phyloP scores from a whole-genome alignment of 192 early-diverging fungal genomes.

The Linnemannia exigua region DNA sequence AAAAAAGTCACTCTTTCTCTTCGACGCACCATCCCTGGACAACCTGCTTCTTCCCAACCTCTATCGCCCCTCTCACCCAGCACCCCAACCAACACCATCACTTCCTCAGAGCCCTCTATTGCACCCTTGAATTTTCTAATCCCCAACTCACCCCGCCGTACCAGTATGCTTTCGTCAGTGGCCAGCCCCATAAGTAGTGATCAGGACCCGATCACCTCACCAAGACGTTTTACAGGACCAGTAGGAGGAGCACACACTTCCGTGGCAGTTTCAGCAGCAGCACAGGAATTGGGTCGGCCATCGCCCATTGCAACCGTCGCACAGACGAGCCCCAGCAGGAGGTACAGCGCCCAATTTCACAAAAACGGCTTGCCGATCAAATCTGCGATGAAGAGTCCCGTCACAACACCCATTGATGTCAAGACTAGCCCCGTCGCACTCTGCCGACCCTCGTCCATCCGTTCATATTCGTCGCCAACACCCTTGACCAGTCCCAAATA shows the following conservation, averaged over 20 bases:
- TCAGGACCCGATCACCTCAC: conserved; percentile 1
- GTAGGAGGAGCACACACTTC: not conserved
- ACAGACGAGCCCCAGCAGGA: not conserved
- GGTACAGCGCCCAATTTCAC: conserved; percentile 33
- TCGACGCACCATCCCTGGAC: conserved; percentile 18
- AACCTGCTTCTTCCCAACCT: not conserved
- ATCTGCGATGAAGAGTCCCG: conserved; percentile 48
- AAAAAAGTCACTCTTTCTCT: conserved; percentile 55
- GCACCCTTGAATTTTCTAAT: conserved; percentile 30
- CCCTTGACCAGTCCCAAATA: conserved; percentile 68
- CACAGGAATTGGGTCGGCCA: not conserved
- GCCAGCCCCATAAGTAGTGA: conserved; percentile 19
- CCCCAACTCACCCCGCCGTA: conserved; percentile 24
- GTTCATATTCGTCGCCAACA: conserved; percentile 44
- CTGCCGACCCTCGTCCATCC: conserved; percentile 26
- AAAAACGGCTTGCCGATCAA: conserved; percentile 52
- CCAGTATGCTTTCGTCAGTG: conserved; percentile 26
- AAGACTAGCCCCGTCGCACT: not conserved
- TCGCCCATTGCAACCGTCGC: not conserved
- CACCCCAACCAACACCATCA: not conserved
- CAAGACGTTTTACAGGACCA: not conserved
- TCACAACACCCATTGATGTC: not conserved
- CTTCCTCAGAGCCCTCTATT: conserved; percentile 16
- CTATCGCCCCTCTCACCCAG: conserved; percentile 1
- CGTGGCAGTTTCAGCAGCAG: conserved; percentile 1